Conservation (phyloP, 352 stramenopile species). For the Nothophytophthora sp. region DNA sequence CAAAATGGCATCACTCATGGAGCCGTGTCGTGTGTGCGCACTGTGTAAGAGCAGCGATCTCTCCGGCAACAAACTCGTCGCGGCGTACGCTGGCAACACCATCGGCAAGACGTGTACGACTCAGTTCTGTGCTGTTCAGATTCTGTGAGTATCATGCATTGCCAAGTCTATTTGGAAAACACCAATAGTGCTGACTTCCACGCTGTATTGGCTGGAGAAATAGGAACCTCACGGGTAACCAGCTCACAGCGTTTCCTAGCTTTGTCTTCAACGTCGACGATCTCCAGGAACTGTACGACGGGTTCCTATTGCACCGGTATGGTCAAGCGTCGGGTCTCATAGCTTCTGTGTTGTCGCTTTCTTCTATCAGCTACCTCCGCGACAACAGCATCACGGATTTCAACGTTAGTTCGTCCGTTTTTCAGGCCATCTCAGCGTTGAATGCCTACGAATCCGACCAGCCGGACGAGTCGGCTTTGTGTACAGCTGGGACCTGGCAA, state of each 20-base stretch:
- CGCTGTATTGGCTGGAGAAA: background rate
- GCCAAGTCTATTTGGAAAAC: no score
- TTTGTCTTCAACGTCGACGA: constrained; percentile 33
- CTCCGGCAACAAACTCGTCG: constrained; percentile 34
- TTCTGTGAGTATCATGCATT: constrained; percentile 24
- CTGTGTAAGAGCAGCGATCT: constrained; percentile 36
- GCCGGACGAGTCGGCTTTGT: constrained; percentile 14
- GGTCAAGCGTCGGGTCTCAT: background rate
- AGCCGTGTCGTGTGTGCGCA: background rate
- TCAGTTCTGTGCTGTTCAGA: constrained; percentile 27
- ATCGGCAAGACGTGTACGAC: constrained; percentile 24
- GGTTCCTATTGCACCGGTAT: background rate
- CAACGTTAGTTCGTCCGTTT: constrained; percentile 19
- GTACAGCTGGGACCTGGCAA: constrained; percentile 22
- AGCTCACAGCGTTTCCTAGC: constrained; percentile 24
- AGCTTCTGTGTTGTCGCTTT: background rate
- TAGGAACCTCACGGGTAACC: constrained; percentile 37
- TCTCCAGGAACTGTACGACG: constrained; percentile 24
- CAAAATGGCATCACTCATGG: no score
- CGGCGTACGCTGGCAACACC: constrained; percentile 30
- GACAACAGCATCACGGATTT: constrained; percentile 40
- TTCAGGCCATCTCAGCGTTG: constrained; percentile 13
- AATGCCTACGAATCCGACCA: constrained; percentile 29
- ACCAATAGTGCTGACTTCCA: no score
- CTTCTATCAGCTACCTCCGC: constrained; percentile 27